Evolutionary conservation across 192 early-diverging fungal genomes (phyloP).

Genomic region (Coemansia sp.): DNA sequence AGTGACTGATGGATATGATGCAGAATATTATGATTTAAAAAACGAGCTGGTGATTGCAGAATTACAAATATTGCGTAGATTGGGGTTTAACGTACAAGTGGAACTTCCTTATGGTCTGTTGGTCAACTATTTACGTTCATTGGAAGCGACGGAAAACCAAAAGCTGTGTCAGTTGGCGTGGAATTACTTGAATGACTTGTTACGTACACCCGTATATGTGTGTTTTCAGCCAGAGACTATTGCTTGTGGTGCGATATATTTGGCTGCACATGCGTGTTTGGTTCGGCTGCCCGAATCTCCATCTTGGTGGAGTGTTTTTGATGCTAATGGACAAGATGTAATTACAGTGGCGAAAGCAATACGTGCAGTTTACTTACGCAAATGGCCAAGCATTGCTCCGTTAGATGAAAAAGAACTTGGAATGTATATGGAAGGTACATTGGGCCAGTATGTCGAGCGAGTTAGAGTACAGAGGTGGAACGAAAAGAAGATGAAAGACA

Average conservation of each 20-base stretch:
- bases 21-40: constrained; percentile 72
- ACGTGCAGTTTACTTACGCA: constrained; percentile 55
- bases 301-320: constrained; percentile 88
- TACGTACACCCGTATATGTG: constrained; percentile 36
- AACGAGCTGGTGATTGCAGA: constrained; percentile 78
- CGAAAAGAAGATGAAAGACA: neutral
- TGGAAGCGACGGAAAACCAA: constrained; percentile 72
- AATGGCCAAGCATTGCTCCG: constrained; percentile 53
- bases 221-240: constrained; percentile 59
- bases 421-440: constrained; percentile 11
- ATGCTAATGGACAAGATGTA: constrained; percentile 66
- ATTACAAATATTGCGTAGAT: constrained; percentile 78
- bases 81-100: constrained; percentile 96
- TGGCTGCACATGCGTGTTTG: constrained; percentile 65
- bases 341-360: constrained; percentile 58
- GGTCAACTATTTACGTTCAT: constrained; percentile 85
- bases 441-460: constrained; percentile 11
- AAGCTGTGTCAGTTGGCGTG: constrained; percentile 81
- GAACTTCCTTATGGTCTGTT: constrained; percentile 94
- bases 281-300: constrained; percentile 68
- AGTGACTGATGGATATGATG: constrained; percentile 59
- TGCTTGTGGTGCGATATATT: constrained; percentile 81
- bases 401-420: constrained; percentile 56
- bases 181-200: constrained; percentile 94
- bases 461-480: constrained; percentile 5